phyloP scores from a whole-genome alignment of 306 rosid species.

The Rosa rugosa region DNA sequence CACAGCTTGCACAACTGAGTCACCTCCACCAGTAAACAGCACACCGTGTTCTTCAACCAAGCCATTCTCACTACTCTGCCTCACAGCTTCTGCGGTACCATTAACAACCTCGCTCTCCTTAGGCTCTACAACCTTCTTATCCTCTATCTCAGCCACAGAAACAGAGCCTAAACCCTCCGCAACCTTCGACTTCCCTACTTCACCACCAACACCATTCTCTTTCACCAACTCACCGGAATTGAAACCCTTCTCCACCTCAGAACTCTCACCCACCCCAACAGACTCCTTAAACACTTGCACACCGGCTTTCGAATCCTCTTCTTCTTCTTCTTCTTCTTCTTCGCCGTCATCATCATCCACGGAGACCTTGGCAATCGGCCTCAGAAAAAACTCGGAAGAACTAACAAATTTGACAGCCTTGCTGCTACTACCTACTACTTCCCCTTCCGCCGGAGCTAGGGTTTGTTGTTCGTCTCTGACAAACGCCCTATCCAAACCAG shows the following conservation, averaged over 20 bases:
- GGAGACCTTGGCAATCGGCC: constrained; percentile 56
- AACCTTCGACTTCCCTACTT: background rate
- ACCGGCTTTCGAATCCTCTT: background rate
- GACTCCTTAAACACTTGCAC: constrained; percentile 15
- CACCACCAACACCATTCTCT: constrained; percentile 41
- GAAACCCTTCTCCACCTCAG: constrained; percentile 19
- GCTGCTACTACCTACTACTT: background rate
- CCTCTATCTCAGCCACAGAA: constrained; percentile 6
- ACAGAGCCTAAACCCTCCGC: constrained; percentile 19
- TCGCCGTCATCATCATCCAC: constrained; percentile 45
- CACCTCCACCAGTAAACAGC: constrained; percentile 28
- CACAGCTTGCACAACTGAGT: constrained; percentile 37
- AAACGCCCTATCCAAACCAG: constrained; percentile 41
- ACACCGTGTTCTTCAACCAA: constrained; percentile 26
- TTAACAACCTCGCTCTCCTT: constrained; percentile 20
- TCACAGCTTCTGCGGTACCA: constrained; percentile 8
- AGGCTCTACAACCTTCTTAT: background rate
- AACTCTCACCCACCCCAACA: constrained; percentile 27
- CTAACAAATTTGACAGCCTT: constrained; percentile 12
- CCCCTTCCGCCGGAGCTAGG: background rate
- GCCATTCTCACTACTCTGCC: constrained; percentile 23
- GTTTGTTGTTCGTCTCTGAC: constrained; percentile 21
- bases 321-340: constrained; percentile 1
- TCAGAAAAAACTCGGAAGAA: constrained; percentile 33
- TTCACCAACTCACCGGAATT: constrained; percentile 24